Evolutionary conservation across 305 asterid species (phyloP).

Genomic region (Rubia peregrina): DNA sequence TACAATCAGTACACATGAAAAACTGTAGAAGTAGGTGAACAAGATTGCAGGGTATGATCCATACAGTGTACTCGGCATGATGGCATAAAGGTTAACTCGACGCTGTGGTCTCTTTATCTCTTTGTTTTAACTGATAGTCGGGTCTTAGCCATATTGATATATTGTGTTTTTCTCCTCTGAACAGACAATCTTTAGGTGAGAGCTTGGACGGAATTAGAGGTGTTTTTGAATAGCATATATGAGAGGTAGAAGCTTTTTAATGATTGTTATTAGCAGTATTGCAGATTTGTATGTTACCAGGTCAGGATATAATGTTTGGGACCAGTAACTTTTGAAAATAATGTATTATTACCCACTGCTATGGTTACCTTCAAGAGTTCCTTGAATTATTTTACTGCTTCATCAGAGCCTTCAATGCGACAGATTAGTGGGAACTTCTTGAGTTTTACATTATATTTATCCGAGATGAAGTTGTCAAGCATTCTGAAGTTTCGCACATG

Average conservation of each 20-base stretch:
- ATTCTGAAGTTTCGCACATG: no score
- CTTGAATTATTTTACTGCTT: not conserved
- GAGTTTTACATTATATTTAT: no score
- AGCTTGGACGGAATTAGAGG: conserved; percentile 70
- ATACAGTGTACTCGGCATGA: not conserved
- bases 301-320: not conserved
- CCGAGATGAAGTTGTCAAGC: no score
- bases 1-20: not conserved
- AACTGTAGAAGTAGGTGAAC: not conserved
- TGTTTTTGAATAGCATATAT: conserved; percentile 27
- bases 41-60: not conserved
- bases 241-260: not conserved
- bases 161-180: conserved; percentile 3
- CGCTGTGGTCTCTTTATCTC: not conserved
- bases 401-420: not conserved
- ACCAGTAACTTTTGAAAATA: not conserved
- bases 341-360: not conserved
- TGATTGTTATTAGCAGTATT: not conserved
- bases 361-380: not conserved
- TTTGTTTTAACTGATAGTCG: not conserved
- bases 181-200: conserved; percentile 80
- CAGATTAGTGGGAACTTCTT: no score
- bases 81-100: not conserved
- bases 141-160: not conserved
- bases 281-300: not conserved